phyloP scores from a whole-genome alignment of 495 filamentous ascomycete species.

The Lasiosphaeria miniovina region DNA sequence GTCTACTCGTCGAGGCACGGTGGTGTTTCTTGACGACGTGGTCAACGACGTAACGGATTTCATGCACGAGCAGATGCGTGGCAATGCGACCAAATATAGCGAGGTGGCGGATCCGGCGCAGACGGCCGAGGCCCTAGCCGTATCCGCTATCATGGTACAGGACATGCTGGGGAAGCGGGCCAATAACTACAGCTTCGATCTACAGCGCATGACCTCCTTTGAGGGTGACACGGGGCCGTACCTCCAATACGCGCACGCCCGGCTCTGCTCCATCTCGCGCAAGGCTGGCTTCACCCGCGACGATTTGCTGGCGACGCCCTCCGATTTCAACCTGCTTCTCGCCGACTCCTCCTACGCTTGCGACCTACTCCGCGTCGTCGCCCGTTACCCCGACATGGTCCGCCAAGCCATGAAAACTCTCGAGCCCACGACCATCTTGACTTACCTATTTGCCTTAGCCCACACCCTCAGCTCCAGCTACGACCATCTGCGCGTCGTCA shows the following conservation, averaged over 20 bases:
- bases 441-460: constrained; percentile 86
- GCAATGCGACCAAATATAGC: constrained; percentile 57
- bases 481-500: constrained; percentile 74
- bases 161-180: constrained; percentile 64
- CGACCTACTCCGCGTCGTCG: constrained; percentile 57
- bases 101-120: constrained; percentile 56
- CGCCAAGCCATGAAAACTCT: constrained; percentile 61
- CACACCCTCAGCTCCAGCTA: constrained; percentile 80
- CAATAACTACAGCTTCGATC: constrained; percentile 62
- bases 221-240: constrained; percentile 70
- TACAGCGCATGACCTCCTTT: constrained; percentile 64
- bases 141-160: constrained; percentile 62
- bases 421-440: constrained; percentile 66
- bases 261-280: constrained; percentile 60
- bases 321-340: constrained; percentile 51
- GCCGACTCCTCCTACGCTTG: constrained; percentile 54
- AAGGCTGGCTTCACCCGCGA: constrained; percentile 49
- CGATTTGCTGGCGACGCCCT: constrained; percentile 45
- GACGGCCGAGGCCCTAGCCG: constrained; percentile 57
- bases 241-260: constrained; percentile 67
- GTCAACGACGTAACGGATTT: constrained; percentile 57
- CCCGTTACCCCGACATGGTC: constrained; percentile 63
- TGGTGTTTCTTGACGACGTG: constrained; percentile 60
- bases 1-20: constrained; percentile 57
- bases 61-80: constrained; percentile 64